A percentile compares a stretch with the other conserved stretches of the same genome.
Conservation (phyloP, 2,329 filamentous ascomycete genomes). For the Sporothrix sp. region DNA sequence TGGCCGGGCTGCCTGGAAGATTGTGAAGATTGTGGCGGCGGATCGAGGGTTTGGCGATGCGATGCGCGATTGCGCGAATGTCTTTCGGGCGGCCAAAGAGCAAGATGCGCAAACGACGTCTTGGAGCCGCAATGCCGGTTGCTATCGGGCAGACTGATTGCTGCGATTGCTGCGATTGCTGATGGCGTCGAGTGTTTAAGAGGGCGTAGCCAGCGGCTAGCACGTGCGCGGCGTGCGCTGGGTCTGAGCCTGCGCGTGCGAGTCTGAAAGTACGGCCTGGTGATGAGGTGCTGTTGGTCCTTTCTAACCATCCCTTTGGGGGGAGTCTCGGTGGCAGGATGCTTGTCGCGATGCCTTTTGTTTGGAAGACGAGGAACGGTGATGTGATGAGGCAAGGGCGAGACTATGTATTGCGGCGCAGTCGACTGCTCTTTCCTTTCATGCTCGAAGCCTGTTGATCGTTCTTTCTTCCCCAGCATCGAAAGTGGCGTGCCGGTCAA, state of each 20-base stretch:
- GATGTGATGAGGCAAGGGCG: too few relatives aligned
- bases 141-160: neutral
- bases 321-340: too few relatives aligned
- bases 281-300: too few relatives aligned
- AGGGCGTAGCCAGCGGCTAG: neutral
- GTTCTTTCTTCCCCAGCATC: neutral
- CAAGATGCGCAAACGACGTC: neutral
- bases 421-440: constrained; percentile 4
- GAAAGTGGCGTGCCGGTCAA: constrained; percentile 6
- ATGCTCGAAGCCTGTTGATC: neutral
- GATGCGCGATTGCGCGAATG: too few relatives aligned
- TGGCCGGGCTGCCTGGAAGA: neutral
- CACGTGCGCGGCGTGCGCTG: neutral
- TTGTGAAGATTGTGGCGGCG: neutral
- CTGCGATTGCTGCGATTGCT: neutral
- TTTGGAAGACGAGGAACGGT: too few relatives aligned
- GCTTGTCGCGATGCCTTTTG: too few relatives aligned
- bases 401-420: too few relatives aligned
- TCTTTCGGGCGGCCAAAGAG: too few relatives aligned
- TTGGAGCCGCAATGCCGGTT: neutral
- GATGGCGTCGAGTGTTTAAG: too few relatives aligned
- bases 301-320: too few relatives aligned
- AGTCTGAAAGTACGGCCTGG: neutral
- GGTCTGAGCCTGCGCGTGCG: neutral
- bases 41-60: neutral